Percentiles rank a stretch among this genome's conserved stretches.
Conservation (phyloP, 208 protist species). For the Crithidia bombi region DNA sequence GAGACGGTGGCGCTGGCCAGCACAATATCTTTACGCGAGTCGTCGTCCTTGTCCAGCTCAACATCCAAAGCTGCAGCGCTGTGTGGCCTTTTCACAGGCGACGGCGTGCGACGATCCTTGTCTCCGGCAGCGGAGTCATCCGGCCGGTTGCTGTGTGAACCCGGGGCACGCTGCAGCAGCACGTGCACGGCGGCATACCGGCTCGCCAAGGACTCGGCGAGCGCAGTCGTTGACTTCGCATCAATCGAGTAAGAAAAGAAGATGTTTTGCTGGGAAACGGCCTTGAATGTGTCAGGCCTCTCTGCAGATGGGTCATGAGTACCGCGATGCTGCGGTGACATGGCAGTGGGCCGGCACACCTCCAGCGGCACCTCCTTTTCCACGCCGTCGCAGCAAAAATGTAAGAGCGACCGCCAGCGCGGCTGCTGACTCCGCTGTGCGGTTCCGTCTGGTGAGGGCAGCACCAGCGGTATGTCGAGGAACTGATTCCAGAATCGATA, state of each 20-base stretch:
- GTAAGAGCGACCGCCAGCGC: constrained; percentile 14
- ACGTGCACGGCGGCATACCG: constrained; percentile 33
- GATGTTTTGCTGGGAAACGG: background rate
- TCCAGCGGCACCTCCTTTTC: constrained; percentile 30
- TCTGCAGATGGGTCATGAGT: background rate
- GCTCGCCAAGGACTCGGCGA: constrained; percentile 21
- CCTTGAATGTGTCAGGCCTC: background rate
- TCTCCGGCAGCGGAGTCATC: background rate
- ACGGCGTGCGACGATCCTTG: background rate
- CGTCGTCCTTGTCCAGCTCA: background rate
- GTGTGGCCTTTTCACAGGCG: background rate
- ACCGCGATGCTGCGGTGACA: background rate
- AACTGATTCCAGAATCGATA: constrained; percentile 5
- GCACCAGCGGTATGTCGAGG: background rate
- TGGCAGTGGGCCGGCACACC: constrained; percentile 14
- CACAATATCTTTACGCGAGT: constrained; percentile 20
- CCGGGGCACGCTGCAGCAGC: constrained; percentile 20
- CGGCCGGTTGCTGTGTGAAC: background rate
- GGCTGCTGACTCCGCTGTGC: background rate
- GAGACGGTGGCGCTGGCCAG: constrained; percentile 41
- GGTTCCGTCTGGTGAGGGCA: background rate
- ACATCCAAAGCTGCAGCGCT: background rate
- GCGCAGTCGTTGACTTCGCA: background rate
- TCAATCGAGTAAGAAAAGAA: constrained; percentile 35
- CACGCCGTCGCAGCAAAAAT: constrained; percentile 37